Conservation (phyloP, 371 early-diverging fungal species). For the Chytridium lagenaria region DNA sequence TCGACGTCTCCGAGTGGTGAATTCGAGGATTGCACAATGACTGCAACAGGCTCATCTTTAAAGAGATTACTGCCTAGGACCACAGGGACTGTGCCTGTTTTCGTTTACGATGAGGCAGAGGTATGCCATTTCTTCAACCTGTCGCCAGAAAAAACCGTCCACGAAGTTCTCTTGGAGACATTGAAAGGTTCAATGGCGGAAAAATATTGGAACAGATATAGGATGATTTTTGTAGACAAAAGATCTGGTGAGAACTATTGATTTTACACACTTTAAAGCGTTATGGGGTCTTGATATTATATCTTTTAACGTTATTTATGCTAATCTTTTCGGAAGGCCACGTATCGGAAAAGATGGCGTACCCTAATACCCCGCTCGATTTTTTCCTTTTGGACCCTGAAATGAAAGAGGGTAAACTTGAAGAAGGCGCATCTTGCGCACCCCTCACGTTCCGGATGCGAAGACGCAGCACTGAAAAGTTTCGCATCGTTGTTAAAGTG, state of each 20-base stretch:
- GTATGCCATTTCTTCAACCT: conserved; percentile 36
- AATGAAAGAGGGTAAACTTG: too few relatives aligned
- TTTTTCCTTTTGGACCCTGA: conserved; percentile 10
- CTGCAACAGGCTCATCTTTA: too few relatives aligned
- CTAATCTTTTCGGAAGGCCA: too few relatives aligned
- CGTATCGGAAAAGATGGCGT: conserved; percentile 23
- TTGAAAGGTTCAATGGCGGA: conserved; percentile 21
- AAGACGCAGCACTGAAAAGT: conserved; percentile 37
- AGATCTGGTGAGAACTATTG: conserved; percentile 23
- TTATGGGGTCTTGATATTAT: too few relatives aligned
- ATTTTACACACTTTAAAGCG: neutral
- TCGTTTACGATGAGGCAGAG: conserved; percentile 37
- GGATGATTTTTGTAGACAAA: conserved; percentile 20
- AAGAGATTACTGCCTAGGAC: neutral
- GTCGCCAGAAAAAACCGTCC: conserved; percentile 36
- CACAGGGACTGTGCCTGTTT: conserved; percentile 25
- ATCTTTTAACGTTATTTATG: too few relatives aligned
- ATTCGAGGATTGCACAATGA: too few relatives aligned
- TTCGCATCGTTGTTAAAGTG: conserved; percentile 23
- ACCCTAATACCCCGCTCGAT: conserved; percentile 40
- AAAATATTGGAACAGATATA: conserved; percentile 27
- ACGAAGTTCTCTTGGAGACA: conserved; percentile 41
- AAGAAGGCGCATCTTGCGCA: too few relatives aligned
- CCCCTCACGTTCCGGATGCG: conserved; percentile 2
- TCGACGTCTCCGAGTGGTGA: too few relatives aligned